Conservation (phyloP, 306 rosid species). For the Pyrus pyrifolia region DNA sequence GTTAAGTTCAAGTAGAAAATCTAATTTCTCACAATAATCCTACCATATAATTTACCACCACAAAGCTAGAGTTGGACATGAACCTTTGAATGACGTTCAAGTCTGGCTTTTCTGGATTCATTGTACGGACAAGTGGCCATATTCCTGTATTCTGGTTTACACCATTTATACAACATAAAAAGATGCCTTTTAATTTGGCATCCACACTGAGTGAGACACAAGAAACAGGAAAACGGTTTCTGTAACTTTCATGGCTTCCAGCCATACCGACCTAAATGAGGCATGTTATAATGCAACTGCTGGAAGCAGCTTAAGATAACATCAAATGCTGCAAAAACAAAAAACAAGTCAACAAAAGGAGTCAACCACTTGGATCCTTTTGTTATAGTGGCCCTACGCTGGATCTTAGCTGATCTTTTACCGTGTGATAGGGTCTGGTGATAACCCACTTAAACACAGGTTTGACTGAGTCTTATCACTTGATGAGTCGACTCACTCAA, state of each 20-base stretch:
- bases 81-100: not conserved
- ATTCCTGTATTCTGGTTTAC: not conserved
- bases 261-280: constrained; percentile 23
- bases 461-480: not conserved
- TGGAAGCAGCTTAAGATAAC: not conserved
- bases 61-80: not conserved
- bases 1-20: not conserved
- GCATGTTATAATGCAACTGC: constrained; percentile 24
- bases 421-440: not conserved
- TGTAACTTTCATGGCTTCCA: constrained; percentile 10
- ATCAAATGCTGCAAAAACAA: constrained; percentile 16
- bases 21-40: not conserved
- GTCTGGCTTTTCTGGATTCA: not conserved
- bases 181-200: not conserved
- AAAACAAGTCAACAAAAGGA: constrained; percentile 20
- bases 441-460: not conserved
- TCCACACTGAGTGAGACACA: not conserved
- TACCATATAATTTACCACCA: not conserved
- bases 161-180: not conserved
- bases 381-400: constrained; percentile 14
- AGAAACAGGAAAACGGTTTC: not conserved
- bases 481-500: too few species aligned
- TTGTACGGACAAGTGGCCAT: not conserved
- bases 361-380: constrained; percentile 45
- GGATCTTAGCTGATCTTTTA: constrained; percentile 11